These are phyloP conservation scores for Typha latifolia DNA, from an alignment of 176 grass and related monocot genomes.

Conservation along the genomic window DNA sequence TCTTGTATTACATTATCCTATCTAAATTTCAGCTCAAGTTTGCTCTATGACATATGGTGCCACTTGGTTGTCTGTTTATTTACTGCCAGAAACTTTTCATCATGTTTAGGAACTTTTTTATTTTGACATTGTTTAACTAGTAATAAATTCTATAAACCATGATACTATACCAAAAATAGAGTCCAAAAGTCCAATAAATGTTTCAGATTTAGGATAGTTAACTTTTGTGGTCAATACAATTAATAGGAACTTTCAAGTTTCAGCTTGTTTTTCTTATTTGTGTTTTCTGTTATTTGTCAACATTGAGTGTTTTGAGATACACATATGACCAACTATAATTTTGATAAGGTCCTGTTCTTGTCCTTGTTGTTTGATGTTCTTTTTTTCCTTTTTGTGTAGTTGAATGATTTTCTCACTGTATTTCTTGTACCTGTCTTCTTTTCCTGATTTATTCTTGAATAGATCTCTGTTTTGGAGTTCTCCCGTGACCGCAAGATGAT, in stretches of 20 bases:
- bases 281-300: not conserved
- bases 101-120: too few species aligned
- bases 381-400: slow-evolving; percentile 2
- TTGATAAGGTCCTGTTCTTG: not conserved
- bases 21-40: not conserved
- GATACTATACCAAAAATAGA: too few species aligned
- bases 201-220: not conserved
- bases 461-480: slow-evolving; percentile 89
- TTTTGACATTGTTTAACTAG: too few species aligned
- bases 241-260: not conserved
- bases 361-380: not conserved
- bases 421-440: not conserved
- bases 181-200: too few species aligned
- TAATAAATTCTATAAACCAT: too few species aligned
- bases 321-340: not conserved
- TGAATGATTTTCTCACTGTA: slow-evolving; percentile 15
- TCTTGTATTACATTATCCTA: not conserved
- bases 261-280: not conserved
- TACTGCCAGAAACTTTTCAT: too few species aligned
- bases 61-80: too few species aligned
- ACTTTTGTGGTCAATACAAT: not conserved
- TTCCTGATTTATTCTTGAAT: slow-evolving; percentile 13
- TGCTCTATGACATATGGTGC: too few species aligned
- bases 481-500: slow-evolving; percentile 99
- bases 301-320: not conserved